Evolutionary conservation across 805 yeast genomes (phyloP).

Genomic region (Aciculoconidium aculeatum): DNA sequence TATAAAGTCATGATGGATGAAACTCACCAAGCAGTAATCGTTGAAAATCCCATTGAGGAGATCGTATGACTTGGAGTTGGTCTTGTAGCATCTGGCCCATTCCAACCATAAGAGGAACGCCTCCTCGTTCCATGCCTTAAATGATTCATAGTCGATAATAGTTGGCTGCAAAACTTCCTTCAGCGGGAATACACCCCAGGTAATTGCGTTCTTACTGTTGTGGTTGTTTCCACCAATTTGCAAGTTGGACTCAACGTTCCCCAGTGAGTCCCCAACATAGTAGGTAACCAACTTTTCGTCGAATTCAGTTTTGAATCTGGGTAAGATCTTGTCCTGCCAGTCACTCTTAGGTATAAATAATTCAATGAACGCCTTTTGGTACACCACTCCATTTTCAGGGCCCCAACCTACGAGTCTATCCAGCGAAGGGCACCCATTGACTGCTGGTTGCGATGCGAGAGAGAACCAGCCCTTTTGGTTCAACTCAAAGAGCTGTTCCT

Average conservation of each 20-base stretch:
- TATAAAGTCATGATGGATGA: conserved; percentile 79
- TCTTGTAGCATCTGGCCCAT: conserved; percentile 80
- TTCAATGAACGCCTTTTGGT: conserved; percentile 87
- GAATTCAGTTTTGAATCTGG: conserved; percentile 37
- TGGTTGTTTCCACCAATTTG: conserved; percentile 26
- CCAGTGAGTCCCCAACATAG: conserved; percentile 63
- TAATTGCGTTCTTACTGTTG: conserved; percentile 68
- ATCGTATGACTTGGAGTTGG: conserved; percentile 47
- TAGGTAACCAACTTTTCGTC: conserved; percentile 55
- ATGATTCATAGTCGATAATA: conserved; percentile 85
- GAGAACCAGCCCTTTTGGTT: conserved; percentile 77
- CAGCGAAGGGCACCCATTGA: conserved; percentile 68
- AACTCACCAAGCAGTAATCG: conserved; percentile 70
- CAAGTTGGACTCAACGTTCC: conserved; percentile 57
- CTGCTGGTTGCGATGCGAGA: conserved; percentile 93
- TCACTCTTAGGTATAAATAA: conserved; percentile 68
- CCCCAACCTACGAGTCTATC: conserved; percentile 98
- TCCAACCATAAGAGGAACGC: conserved; percentile 87
- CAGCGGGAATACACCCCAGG: conserved; percentile 97
- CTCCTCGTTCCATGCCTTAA: conserved; percentile 94
- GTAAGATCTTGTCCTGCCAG: conserved; percentile 57
- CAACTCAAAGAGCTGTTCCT: conserved; percentile 78
- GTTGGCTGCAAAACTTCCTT: conserved; percentile 90
- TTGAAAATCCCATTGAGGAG: conserved; percentile 58
- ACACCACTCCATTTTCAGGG: conserved; percentile 79